Conservation (phyloP, 2,329 filamentous ascomycete genomes). For the Curvularia hawaiiensis region DNA sequence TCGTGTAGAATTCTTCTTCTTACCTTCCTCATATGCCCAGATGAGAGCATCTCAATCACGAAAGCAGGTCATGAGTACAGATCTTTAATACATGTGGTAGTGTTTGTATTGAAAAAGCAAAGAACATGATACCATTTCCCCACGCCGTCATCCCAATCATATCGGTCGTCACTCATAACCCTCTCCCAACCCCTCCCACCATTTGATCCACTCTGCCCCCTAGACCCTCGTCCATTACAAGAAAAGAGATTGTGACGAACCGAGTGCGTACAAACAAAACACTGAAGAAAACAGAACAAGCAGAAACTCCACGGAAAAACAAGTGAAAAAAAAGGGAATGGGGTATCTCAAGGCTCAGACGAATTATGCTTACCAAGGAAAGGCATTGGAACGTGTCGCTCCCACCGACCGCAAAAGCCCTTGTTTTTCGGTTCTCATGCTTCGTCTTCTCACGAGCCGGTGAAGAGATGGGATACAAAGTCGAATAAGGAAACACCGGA, state of each 20-base stretch:
- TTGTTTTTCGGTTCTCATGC: constrained; percentile 14
- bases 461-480: constrained; percentile 13
- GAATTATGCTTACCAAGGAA: constrained; percentile 17
- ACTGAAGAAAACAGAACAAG: neutral
- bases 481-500: neutral
- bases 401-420: constrained; percentile 32
- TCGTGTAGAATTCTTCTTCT: too few species aligned
- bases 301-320: neutral
- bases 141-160: constrained; percentile 2
- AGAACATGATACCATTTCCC: neutral
- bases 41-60: neutral
- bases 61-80: neutral
- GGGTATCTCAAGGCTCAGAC: constrained; percentile 30
- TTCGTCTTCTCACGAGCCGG: constrained; percentile 27
- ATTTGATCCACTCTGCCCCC: neutral
- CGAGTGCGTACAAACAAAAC: neutral
- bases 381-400: constrained; percentile 26
- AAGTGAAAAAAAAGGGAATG: constrained; percentile 7
- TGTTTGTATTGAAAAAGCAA: too few species aligned
- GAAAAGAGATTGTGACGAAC: neutral
- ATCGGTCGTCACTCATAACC: constrained; percentile 1
- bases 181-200: neutral
- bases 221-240: neutral
- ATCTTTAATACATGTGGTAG: neutral
- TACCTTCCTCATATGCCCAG: neutral